Evolutionary conservation across 495 filamentous ascomycete genomes (phyloP).

Genomic region (Acidiella bohemica): DNA sequence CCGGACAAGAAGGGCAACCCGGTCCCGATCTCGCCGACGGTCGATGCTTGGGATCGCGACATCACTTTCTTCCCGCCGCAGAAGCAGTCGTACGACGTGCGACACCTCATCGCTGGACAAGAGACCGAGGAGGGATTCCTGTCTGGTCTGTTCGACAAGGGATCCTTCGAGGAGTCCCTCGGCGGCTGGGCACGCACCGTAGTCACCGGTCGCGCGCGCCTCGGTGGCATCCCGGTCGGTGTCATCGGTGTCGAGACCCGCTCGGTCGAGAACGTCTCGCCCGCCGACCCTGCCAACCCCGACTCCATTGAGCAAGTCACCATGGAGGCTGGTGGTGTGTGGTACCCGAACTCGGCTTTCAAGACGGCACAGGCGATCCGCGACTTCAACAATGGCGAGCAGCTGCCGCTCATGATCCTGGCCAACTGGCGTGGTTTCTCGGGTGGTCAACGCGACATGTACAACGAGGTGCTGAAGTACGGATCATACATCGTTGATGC

Average conservation of each 20-base stretch:
- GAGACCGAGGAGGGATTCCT: constrained; percentile 77
- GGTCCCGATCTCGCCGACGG: constrained; percentile 68
- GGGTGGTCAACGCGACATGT: constrained; percentile 98
- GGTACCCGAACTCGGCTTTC: constrained; percentile 98
- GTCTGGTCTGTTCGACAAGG: constrained; percentile 85
- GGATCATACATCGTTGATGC: constrained; percentile 98
- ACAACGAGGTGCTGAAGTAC: constrained; percentile 99
- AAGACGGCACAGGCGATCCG: constrained; percentile 98
- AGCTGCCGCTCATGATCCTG: constrained; percentile 95
- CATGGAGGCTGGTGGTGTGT: constrained; percentile 93
- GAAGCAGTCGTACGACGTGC: constrained; percentile 84
- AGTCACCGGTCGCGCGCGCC: constrained; percentile 88
- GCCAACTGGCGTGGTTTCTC: constrained; percentile 99
- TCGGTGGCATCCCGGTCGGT: constrained; percentile 96
- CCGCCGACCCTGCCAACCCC: constrained; percentile 96
- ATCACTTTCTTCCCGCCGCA: constrained; percentile 69
- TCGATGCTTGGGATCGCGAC: constrained; percentile 90
- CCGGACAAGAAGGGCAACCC: constrained; percentile 86
- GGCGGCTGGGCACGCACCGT: constrained; percentile 95
- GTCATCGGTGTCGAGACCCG: constrained; percentile 96
- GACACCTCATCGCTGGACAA: constrained; percentile 86
- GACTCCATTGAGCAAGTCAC: constrained; percentile 91
- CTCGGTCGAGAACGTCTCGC: constrained; percentile 89
- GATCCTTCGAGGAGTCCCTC: constrained; percentile 92
- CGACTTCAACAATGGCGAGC: constrained; percentile 98